Evolutionary conservation across 495 filamentous ascomycete genomes (phyloP), one percentile per base, ranked within the genome.

Genomic region (Annulohypoxylon stygium): DNA sequence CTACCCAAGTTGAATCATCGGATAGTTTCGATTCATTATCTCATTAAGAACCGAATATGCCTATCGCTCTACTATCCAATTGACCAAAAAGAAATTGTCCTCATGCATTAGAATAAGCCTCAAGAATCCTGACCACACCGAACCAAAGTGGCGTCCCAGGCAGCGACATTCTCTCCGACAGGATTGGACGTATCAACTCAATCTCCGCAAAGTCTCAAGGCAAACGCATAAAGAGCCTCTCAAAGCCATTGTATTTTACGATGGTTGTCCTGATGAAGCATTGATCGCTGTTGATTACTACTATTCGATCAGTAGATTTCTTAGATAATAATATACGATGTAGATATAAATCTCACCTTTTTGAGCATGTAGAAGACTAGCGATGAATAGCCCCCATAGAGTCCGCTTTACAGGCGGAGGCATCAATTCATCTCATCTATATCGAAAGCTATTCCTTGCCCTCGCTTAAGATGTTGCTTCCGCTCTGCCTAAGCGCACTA

Each of bases 301-400:
- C 33, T 55, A 34, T 34, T 26, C 50, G 2, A 33, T 23, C 4
- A 1, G 8, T 33, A 25, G 4, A 54, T 34, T 25, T 30, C 5
- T 4, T 0, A 55, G 5, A 33, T 4, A 1, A 47, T 4, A 7
- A 47, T 34, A 26, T 55, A 16, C 23, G 39, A n/a, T 43, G 12
- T n/a, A 43, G 39, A 43, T 43, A 43, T 43, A 43, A 43, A 3
- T 11, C 39, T 43, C 39, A 8, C 51, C 51, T 55, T 33, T 55
- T n/a, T n/a, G n/a, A 33, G 12, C 1, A 16, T 34, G 12, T 3
- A 14, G 16, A 34, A 25, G 48, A 0, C 25, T 0, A 34, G 51
- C 25, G 1, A 16, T 10, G 10, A 34, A 55, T 55, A 33, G 51
- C 23, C 16, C 6, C 4, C 1, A 34, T 3, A 16, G 33, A 55